Evolutionary conservation across 2,329 filamentous ascomycete genomes (phyloP).

Genomic region (Penicillium vulpinum): DNA sequence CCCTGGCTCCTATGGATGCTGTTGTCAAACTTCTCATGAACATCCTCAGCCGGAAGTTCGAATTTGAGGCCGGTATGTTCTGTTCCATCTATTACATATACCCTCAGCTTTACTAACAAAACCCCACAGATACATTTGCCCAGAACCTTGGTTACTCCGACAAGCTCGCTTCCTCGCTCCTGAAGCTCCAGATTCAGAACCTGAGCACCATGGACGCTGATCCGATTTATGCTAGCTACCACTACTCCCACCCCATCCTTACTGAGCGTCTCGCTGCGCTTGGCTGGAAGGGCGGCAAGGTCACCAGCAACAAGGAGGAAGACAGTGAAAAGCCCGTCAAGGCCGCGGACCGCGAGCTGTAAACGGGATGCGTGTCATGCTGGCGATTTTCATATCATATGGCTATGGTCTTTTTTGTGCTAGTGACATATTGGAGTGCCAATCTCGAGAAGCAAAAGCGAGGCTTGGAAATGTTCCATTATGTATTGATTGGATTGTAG

Average conservation of each 20-base stretch:
- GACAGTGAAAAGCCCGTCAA: slow-evolving; percentile 63
- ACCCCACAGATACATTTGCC: slow-evolving; percentile 72
- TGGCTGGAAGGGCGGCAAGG: slow-evolving; percentile 70
- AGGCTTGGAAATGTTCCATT: slow-evolving; percentile 7
- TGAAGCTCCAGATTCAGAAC: slow-evolving; percentile 98
- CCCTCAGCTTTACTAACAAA: slow-evolving; percentile 21
- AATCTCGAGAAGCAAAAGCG: background rate
- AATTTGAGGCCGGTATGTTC: slow-evolving; percentile 80
- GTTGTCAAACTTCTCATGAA: slow-evolving; percentile 95
- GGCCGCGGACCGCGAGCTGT: slow-evolving; percentile 75
- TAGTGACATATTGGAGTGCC: background rate
- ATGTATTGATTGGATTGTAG: slow-evolving; percentile 13
- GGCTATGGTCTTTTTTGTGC: background rate
- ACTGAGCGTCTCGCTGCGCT: slow-evolving; percentile 90
- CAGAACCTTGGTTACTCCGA: slow-evolving; percentile 77
- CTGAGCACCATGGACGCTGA: slow-evolving; percentile 98
- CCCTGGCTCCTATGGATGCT: slow-evolving; percentile 92
- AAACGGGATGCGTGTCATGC: slow-evolving; percentile 26
- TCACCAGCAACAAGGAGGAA: slow-evolving; percentile 50
- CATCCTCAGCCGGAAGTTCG: slow-evolving; percentile 87
- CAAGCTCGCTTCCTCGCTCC: slow-evolving; percentile 81
- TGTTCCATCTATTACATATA: background rate
- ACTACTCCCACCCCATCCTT: slow-evolving; percentile 96
- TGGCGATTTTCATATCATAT: background rate
- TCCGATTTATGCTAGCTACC: slow-evolving; percentile 97